Percentiles rank a stretch among this genome's conserved stretches.
Evolutionary conservation across 441 rosid species (phyloP).

Genomic region (Arabidopsis lyrata): DNA sequence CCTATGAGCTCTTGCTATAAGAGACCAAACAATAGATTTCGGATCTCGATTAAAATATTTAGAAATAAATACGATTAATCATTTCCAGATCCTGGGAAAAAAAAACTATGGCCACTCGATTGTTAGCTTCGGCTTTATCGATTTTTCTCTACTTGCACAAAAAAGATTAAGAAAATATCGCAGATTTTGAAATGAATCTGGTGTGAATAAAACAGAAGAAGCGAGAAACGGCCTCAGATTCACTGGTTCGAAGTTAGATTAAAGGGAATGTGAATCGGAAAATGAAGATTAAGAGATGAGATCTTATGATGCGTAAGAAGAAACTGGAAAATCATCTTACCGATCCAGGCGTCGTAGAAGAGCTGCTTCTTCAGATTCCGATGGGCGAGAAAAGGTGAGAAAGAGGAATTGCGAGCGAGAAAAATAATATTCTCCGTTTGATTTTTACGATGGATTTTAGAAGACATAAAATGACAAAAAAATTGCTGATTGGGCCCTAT

Average conservation of each 20-base stretch:
- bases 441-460: background rate
- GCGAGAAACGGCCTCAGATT: slow-evolving; percentile 23
- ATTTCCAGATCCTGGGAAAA: slow-evolving; percentile 34
- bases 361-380: slow-evolving; percentile 44
- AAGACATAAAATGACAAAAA: background rate
- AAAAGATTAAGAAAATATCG: background rate
- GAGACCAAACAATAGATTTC: slow-evolving; percentile 9
- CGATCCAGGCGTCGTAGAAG: slow-evolving; percentile 35
- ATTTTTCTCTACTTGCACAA: background rate
- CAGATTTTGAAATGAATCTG: slow-evolving; percentile 11
- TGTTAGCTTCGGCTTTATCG: slow-evolving; percentile 1
- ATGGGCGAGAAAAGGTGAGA: slow-evolving; percentile 23
- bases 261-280: slow-evolving; percentile 29
- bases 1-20: background rate
- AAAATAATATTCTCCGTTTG: slow-evolving; percentile 28
- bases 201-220: background rate
- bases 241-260: slow-evolving; percentile 9
- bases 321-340: slow-evolving; percentile 32
- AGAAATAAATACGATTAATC: slow-evolving; percentile 1
- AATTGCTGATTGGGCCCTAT: slow-evolving; percentile 12
- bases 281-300: slow-evolving; percentile 19
- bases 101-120: slow-evolving; percentile 26
- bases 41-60: slow-evolving; percentile 27
- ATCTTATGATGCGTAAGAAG: slow-evolving; percentile 17
- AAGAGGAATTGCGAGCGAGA: slow-evolving; percentile 23